Evolutionary conservation across 2,329 filamentous ascomycete species (phyloP).

Genomic region (Talaromyces pinophilus): DNA sequence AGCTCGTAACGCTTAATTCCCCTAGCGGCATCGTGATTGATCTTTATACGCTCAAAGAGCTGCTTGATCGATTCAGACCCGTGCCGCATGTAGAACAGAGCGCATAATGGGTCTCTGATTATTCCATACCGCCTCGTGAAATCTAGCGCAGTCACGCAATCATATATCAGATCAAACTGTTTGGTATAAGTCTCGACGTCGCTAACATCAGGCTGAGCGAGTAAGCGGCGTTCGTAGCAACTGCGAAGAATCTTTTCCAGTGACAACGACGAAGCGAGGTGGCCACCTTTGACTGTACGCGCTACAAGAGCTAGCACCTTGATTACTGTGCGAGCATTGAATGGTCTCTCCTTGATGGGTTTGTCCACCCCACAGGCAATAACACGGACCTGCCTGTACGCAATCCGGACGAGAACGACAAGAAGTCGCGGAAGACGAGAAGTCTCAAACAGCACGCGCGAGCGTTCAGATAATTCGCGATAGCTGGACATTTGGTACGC

Average conservation of each 20-base stretch:
- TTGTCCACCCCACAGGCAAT: conserved; percentile 27
- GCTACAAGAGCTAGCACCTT: neutral
- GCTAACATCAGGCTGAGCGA: neutral
- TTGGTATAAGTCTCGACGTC: conserved; percentile 1
- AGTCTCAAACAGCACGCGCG: neutral
- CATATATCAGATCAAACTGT: conserved; percentile 15
- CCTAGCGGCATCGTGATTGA: neutral
- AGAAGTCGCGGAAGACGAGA: conserved; percentile 21
- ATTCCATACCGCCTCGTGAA: conserved; percentile 8
- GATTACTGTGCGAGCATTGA: conserved; percentile 9
- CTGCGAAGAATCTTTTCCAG: conserved; percentile 17
- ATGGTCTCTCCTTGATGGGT: neutral
- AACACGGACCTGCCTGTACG: conserved; percentile 13
- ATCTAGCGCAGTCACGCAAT: conserved; percentile 16
- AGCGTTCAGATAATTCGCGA: neutral
- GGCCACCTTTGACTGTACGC: neutral
- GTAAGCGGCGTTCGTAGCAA: conserved; percentile 17
- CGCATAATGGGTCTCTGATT: conserved; percentile 4
- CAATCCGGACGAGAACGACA: conserved; percentile 13
- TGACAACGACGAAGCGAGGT: neutral
- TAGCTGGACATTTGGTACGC: neutral
- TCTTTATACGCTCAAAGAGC: conserved; percentile 11
- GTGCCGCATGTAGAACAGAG: conserved; percentile 4
- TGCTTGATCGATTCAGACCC: neutral
- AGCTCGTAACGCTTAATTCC: conserved; percentile 4